Conservation (phyloP, 768 basidiomycete genomes). For the Phanerodontia chrysosporium region DNA sequence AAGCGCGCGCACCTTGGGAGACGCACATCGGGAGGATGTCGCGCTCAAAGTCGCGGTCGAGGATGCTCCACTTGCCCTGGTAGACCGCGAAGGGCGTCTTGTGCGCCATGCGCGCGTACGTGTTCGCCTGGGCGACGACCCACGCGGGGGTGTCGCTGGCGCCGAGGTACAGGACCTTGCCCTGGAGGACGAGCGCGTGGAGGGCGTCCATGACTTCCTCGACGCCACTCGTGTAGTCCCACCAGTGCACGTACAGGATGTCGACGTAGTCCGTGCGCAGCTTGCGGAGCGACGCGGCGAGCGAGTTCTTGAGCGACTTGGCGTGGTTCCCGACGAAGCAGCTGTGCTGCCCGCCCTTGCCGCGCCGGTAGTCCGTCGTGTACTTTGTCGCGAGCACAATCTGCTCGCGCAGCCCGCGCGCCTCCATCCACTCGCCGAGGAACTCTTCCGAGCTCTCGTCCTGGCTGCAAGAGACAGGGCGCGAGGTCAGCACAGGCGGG, state of each 20-base stretch:
- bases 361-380: constrained; percentile 16
- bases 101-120: constrained; percentile 31
- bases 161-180: constrained; percentile 37
- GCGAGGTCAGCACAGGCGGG: no score
- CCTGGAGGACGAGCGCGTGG: constrained; percentile 41
- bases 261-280: constrained; percentile 54
- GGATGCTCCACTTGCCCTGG: constrained; percentile 28
- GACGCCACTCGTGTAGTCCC: constrained; percentile 48
- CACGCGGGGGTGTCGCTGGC: constrained; percentile 29
- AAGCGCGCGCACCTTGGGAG: constrained; percentile 5
- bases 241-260: constrained; percentile 49
- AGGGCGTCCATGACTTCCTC: constrained; percentile 51
- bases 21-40: constrained; percentile 31
- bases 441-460: constrained; percentile 30
- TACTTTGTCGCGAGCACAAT: constrained; percentile 27
- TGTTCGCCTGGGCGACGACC: constrained; percentile 30
- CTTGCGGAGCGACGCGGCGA: constrained; percentile 35
- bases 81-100: constrained; percentile 38
- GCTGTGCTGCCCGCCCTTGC: constrained; percentile 22
- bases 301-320: constrained; percentile 27
- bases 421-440: constrained; percentile 37
- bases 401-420: constrained; percentile 28
- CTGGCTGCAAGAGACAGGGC: constrained; percentile 22
- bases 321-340: constrained; percentile 39
- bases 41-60: constrained; percentile 34